Conservation (phyloP, 2,329 filamentous ascomycete genomes). For the Fusarium buxicola region DNA sequence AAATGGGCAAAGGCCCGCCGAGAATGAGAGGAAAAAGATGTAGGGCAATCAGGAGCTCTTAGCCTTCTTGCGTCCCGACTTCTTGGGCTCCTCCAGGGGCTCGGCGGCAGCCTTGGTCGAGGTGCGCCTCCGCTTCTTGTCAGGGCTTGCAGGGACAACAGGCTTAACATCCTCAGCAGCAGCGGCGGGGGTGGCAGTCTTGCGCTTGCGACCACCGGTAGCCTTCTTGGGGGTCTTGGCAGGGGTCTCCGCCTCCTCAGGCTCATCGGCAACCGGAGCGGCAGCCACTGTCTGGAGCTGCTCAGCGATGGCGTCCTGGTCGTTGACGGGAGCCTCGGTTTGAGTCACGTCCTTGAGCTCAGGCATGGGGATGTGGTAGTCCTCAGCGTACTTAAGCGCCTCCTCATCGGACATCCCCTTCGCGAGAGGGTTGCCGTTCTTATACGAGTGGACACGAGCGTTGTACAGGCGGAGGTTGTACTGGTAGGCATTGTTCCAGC, state of each 20-base stretch:
- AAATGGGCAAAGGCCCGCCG: constrained; percentile 19
- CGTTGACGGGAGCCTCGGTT: constrained; percentile 52
- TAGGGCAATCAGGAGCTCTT: constrained; percentile 51
- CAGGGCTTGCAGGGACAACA: constrained; percentile 63
- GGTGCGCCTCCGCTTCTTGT: constrained; percentile 72
- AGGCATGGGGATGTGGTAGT: constrained; percentile 66
- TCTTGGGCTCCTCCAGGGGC: constrained; percentile 68
- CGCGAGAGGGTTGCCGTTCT: constrained; percentile 67
- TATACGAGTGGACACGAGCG: constrained; percentile 73
- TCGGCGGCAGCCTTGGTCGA: constrained; percentile 67
- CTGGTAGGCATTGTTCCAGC: constrained; percentile 75
- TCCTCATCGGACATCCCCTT: constrained; percentile 72
- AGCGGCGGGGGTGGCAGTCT: constrained; percentile 62
- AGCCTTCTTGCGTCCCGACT: constrained; percentile 70
- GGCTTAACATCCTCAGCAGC: constrained; percentile 55
- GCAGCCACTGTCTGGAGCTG: constrained; percentile 62
- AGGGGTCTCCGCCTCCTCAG: constrained; percentile 59
- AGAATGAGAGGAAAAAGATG: constrained; percentile 36
- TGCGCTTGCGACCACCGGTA: constrained; percentile 65
- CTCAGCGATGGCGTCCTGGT: constrained; percentile 69
- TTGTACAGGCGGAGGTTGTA: constrained; percentile 76
- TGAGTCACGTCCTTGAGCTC: constrained; percentile 58
- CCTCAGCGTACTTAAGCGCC: constrained; percentile 70
- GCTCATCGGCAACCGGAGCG: constrained; percentile 50
- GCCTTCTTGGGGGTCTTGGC: constrained; percentile 70